Conservation (phyloP, 1,139 yeast species). For the Candida sp. region DNA sequence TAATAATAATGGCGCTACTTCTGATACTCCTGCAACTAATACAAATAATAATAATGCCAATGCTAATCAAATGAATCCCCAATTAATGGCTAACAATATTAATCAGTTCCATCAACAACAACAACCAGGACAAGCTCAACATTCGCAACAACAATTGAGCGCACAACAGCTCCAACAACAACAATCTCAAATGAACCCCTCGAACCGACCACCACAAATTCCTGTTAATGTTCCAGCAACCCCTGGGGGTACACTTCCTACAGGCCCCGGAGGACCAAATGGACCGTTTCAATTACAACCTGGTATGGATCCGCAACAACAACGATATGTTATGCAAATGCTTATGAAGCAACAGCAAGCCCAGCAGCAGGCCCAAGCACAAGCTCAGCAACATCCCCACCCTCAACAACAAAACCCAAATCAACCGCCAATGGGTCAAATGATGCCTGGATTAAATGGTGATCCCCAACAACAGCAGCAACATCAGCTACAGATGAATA, state of each 20-base stretch:
- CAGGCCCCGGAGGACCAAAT: slow-evolving; percentile 4
- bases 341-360: slow-evolving; percentile 23
- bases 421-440: slow-evolving; percentile 9
- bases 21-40: slow-evolving; percentile 3
- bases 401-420: slow-evolving; percentile 13
- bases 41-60: slow-evolving; percentile 5
- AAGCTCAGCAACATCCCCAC: slow-evolving; percentile 14
- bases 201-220: slow-evolving; percentile 10
- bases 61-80: slow-evolving; percentile 4
- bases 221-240: slow-evolving; percentile 13
- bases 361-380: slow-evolving; percentile 14
- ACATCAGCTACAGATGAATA: slow-evolving; percentile 7
- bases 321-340: slow-evolving; percentile 19
- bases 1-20: slow-evolving; percentile 7
- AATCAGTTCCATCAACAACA: slow-evolving; percentile 3
- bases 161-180: slow-evolving; percentile 2
- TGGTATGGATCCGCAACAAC: slow-evolving; percentile 16
- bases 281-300: slow-evolving; percentile 4
- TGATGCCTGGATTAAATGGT: slow-evolving; percentile 2
- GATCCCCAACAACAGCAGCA: slow-evolving; percentile 25
- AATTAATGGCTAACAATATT: neutral
- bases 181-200: slow-evolving; percentile 5
- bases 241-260: slow-evolving; percentile 5
- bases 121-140: slow-evolving; percentile 17
- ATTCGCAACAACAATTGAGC: slow-evolving; percentile 11